phyloP scores from a whole-genome alignment of 805 yeast genomes.

The Metschnikowia borealis region DNA sequence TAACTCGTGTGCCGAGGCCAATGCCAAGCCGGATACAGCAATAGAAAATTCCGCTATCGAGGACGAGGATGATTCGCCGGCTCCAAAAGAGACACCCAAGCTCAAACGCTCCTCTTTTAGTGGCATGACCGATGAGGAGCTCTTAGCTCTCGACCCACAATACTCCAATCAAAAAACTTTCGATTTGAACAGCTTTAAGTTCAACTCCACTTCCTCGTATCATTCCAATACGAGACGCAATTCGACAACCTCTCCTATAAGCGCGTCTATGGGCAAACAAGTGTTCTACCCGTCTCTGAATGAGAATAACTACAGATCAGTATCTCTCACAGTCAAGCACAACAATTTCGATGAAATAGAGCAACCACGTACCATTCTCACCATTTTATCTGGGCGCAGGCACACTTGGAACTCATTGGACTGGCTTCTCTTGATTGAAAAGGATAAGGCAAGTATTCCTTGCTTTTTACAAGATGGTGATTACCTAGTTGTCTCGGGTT shows the following conservation, averaged over 20 bases:
- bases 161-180: constrained; percentile 37
- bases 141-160: constrained; percentile 52
- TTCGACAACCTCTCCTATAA: constrained; percentile 6
- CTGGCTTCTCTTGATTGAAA: constrained; percentile 29
- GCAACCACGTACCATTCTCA: constrained; percentile 29
- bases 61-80: constrained; percentile 5
- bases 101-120: constrained; percentile 43
- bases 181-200: constrained; percentile 42
- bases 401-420: constrained; percentile 44
- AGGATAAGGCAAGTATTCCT: constrained; percentile 5
- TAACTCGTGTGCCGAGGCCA: not conserved
- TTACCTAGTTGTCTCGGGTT: constrained; percentile 33
- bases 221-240: constrained; percentile 10
- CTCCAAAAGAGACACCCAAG: constrained; percentile 4
- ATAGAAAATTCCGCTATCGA: not conserved
- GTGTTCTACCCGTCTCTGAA: constrained; percentile 28
- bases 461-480: constrained; percentile 37
- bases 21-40: not conserved
- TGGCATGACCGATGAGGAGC: constrained; percentile 52
- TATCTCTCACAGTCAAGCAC: constrained; percentile 44
- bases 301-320: constrained; percentile 41
- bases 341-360: constrained; percentile 25
- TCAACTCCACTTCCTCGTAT: constrained; percentile 31
- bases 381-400: constrained; percentile 37
- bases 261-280: constrained; percentile 8